Percentiles rank a stretch among this genome's conserved stretches.
Conservation (phyloP, 805 yeast genomes). For the Zygoascus biomembranicola region DNA sequence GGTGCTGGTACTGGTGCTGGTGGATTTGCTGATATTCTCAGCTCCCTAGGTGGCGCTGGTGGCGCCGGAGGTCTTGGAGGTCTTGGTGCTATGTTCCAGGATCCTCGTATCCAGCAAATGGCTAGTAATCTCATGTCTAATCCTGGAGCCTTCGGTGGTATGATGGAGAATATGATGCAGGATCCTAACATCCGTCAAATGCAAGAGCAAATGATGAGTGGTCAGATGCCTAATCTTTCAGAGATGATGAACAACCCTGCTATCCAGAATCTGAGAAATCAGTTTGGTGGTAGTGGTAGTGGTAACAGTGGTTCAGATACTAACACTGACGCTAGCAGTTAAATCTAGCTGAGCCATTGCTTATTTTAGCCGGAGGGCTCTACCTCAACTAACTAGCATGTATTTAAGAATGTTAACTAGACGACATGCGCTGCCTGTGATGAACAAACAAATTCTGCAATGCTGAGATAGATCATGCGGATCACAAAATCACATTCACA, state of each 20-base stretch:
- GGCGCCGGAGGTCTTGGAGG: constrained; percentile 55
- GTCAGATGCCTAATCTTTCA: constrained; percentile 52
- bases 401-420: background rate
- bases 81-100: constrained; percentile 51
- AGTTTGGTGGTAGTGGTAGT: constrained; percentile 44
- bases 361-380: too few species aligned
- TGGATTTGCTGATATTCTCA: constrained; percentile 30
- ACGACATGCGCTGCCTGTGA: constrained; percentile 11
- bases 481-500: background rate
- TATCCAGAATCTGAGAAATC: constrained; percentile 61
- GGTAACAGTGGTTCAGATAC: background rate
- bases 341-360: too few species aligned
- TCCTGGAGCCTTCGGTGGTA: constrained; percentile 48
- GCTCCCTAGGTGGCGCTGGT: constrained; percentile 26
- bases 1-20: constrained; percentile 55
- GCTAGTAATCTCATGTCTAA: constrained; percentile 76
- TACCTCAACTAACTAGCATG: too few species aligned
- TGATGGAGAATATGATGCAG: constrained; percentile 63
- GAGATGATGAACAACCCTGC: constrained; percentile 78
- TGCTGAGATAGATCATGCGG: constrained; percentile 9
- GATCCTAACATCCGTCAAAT: constrained; percentile 75
- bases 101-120: constrained; percentile 88
- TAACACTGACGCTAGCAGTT: background rate
- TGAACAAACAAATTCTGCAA: constrained; percentile 19
- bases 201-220: constrained; percentile 63